Evolutionary conservation across 352 stramenopile genomes (phyloP).

Genomic region (Blastocystis sp.): DNA sequence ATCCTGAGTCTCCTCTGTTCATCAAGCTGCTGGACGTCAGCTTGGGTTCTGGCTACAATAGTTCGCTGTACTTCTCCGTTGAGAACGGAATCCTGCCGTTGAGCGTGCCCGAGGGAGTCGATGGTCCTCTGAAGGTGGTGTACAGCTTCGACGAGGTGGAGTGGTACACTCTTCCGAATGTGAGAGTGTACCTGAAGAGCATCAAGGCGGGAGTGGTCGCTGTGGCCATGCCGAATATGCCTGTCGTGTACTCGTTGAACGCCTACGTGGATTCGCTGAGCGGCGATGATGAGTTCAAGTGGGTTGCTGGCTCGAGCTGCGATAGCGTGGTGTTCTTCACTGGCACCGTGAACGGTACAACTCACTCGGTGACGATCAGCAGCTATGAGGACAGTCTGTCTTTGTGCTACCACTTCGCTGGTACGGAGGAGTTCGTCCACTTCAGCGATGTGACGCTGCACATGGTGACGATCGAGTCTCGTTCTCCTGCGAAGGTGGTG

Average conservation of each 20-base stretch:
- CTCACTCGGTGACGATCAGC: neutral
- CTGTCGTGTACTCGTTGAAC: neutral
- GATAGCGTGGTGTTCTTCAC: neutral
- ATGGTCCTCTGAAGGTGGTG: neutral
- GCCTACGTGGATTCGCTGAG: neutral
- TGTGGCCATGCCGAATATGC: neutral
- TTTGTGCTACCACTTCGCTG: constrained; percentile 37
- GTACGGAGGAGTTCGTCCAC: neutral
- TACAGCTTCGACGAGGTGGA: constrained; percentile 15
- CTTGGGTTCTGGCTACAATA: neutral
- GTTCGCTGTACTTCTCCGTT: neutral
- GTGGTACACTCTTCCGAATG: neutral
- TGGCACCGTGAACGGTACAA: neutral
- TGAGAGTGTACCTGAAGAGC: constrained; percentile 8
- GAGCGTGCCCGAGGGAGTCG: neutral
- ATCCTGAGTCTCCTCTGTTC: neutral
- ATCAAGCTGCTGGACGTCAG: constrained; percentile 9
- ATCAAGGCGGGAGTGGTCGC: neutral
- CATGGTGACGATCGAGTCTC: neutral
- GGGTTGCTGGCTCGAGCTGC: neutral
- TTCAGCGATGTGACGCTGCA: constrained; percentile 18
- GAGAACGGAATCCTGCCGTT: neutral
- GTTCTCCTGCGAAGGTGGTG: neutral
- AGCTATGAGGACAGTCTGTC: neutral
- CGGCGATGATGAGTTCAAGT: constrained; percentile 28